Evolutionary conservation across 768 basidiomycete species (phyloP).

Genomic region (Phylloporus sp.): DNA sequence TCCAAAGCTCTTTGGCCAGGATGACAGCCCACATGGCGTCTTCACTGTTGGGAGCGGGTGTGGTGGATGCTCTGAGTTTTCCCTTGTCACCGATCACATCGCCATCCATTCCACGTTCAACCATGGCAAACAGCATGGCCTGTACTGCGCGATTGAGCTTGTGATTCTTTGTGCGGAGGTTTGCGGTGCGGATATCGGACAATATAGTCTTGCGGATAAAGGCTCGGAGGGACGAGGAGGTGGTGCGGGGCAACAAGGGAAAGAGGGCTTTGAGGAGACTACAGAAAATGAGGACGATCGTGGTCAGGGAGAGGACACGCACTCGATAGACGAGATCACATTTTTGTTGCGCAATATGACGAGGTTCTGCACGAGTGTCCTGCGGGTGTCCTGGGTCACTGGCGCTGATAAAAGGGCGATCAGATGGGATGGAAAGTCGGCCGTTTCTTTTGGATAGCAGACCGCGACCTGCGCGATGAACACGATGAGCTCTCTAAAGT

Average conservation of each 20-base stretch:
- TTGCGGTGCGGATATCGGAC: conserved; percentile 89
- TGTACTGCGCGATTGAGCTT: conserved; percentile 96
- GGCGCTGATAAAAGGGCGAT: conserved; percentile 72
- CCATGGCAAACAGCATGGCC: conserved; percentile 93
- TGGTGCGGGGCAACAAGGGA: conserved; percentile 91
- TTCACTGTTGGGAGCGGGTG: conserved; percentile 50
- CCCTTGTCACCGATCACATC: conserved; percentile 84
- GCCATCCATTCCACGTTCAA: conserved; percentile 85
- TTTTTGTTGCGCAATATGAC: conserved; percentile 92
- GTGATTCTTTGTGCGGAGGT: conserved; percentile 84
- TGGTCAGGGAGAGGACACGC: conserved; percentile 26
- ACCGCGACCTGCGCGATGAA: conserved; percentile 80
- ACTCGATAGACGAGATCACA: conserved; percentile 92
- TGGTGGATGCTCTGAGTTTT: conserved; percentile 48
- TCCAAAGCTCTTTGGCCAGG: conserved; percentile 91
- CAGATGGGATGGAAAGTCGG: conserved; percentile 78
- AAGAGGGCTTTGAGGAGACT: conserved; percentile 91
- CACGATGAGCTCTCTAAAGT: conserved; percentile 82
- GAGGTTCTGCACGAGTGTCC: conserved; percentile 82
- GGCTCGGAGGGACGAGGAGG: conserved; percentile 75
- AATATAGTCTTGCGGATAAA: conserved; percentile 93
- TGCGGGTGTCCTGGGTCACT: conserved; percentile 77
- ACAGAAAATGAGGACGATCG: conserved; percentile 4
- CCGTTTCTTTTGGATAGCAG: conserved; percentile 90
- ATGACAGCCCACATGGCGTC: conserved; percentile 99